Evolutionary conservation across 2,329 filamentous ascomycete genomes (phyloP).

Genomic region (Fusarium burgessii): DNA sequence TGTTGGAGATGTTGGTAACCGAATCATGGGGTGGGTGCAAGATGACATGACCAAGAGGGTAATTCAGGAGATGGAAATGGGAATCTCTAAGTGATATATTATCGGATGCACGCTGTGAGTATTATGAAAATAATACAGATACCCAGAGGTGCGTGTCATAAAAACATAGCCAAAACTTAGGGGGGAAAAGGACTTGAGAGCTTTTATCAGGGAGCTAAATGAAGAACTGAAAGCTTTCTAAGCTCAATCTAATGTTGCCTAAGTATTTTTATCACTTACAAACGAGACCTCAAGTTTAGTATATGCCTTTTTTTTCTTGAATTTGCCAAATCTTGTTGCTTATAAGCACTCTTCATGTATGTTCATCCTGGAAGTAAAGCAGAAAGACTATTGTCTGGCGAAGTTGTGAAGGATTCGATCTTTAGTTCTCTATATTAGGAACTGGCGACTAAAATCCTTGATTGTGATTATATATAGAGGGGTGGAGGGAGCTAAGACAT

Average conservation of each 20-base stretch:
- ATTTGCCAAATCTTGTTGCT: not conserved
- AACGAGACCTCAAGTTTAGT: no score
- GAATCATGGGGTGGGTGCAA: conserved; percentile 77
- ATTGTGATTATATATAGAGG: no score
- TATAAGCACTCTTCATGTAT: not conserved
- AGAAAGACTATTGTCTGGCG: not conserved
- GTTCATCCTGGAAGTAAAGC: not conserved
- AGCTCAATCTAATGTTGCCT: not conserved
- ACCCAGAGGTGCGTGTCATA: conserved; percentile 4
- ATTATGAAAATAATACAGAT: not conserved
- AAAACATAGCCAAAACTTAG: not conserved
- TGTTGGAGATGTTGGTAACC: conserved; percentile 78
- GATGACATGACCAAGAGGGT: conserved; percentile 66
- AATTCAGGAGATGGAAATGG: conserved; percentile 45
- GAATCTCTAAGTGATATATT: not conserved
- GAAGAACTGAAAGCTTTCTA: not conserved
- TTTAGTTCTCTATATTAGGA: not conserved
- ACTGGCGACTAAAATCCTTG: not conserved
- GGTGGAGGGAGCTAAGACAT: no score
- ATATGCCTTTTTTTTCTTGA: no score
- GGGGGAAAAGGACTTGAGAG: not conserved
- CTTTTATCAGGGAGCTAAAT: not conserved
- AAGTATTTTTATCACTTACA: no score
- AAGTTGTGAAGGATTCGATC: not conserved
- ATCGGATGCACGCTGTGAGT: not conserved